These are phyloP conservation scores for Pythium rishiriense DNA, from an alignment of 352 stramenopile genomes.

Conservation along the genomic window DNA sequence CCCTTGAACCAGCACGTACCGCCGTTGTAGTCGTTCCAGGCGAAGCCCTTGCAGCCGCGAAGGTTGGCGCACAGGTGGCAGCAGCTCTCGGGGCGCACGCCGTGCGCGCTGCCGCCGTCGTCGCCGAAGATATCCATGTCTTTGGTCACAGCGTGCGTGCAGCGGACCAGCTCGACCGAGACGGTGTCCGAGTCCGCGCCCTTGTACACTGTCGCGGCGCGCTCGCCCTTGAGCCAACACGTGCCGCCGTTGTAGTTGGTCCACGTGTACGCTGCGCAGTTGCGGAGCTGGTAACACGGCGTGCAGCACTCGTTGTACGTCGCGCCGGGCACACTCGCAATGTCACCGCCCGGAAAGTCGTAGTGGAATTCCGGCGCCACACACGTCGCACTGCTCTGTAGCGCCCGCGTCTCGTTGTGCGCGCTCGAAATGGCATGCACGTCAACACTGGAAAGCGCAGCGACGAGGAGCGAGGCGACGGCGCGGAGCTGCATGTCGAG, in stretches of 20 bases:
- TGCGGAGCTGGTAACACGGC: neutral
- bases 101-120: neutral
- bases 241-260: slow-evolving; percentile 47
- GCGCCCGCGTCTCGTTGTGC: too few relatives aligned
- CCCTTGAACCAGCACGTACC: slow-evolving; percentile 57
- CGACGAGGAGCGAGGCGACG: too few relatives aligned
- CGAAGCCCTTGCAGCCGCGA: slow-evolving; percentile 2
- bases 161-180: slow-evolving; percentile 2
- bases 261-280: slow-evolving; percentile 34
- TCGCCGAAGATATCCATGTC: neutral
- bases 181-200: slow-evolving; percentile 1
- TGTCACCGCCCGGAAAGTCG: slow-evolving; percentile 11
- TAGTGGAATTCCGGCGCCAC: slow-evolving; percentile 3
- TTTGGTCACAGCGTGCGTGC: neutral
- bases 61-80: neutral
- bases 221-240: slow-evolving; percentile 46
- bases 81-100: neutral
- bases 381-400: too few relatives aligned
- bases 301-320: neutral
- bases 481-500: too few relatives aligned
- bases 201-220: neutral
- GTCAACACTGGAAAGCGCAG: neutral
- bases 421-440: neutral
- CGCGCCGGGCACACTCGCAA: neutral
- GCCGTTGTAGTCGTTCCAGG: slow-evolving; percentile 48